Conservation (phyloP, 768 basidiomycete genomes). For the Daedaleopsis sinensis region DNA sequence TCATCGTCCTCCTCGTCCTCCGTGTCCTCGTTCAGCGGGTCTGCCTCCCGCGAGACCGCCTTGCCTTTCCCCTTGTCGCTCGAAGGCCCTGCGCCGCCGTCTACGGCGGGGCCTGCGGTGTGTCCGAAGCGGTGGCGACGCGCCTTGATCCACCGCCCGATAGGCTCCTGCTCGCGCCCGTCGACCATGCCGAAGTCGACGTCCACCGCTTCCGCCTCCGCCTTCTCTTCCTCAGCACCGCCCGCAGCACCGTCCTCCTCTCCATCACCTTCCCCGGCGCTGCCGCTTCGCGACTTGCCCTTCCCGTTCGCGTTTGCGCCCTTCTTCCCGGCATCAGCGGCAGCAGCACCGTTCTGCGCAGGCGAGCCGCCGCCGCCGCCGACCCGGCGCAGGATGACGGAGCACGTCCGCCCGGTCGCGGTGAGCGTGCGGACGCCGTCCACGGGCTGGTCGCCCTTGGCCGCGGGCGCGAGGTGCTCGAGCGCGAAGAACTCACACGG, state of each 20-base stretch:
- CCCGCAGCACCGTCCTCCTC: constrained; percentile 39
- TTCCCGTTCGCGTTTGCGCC: neutral
- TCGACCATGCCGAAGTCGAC: constrained; percentile 76
- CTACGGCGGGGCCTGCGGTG: constrained; percentile 5
- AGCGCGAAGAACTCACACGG: constrained; percentile 79
- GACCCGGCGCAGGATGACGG: constrained; percentile 48
- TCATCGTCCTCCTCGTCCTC: constrained; percentile 38
- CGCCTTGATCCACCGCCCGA: constrained; percentile 65
- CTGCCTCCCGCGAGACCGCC: constrained; percentile 14
- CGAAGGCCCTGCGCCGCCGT: constrained; percentile 2
- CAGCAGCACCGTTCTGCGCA: neutral
- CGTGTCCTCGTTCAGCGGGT: constrained; percentile 25
- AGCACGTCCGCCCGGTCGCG: constrained; percentile 69
- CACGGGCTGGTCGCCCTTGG: constrained; percentile 47
- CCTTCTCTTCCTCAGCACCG: too few relatives aligned
- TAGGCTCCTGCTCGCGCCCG: constrained; percentile 64
- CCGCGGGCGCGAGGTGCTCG: constrained; percentile 46
- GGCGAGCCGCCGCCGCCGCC: constrained; percentile 34
- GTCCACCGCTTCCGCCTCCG: constrained; percentile 54
- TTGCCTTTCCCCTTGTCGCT: constrained; percentile 11
- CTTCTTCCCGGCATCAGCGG: neutral
- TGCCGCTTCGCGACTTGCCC: neutral
- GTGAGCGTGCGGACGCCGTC: constrained; percentile 50
- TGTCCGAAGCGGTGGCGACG: constrained; percentile 59
- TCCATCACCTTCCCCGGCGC: neutral